Evolutionary conservation across 805 yeast genomes (phyloP).

Genomic region (Yamadazyma insecticola): DNA sequence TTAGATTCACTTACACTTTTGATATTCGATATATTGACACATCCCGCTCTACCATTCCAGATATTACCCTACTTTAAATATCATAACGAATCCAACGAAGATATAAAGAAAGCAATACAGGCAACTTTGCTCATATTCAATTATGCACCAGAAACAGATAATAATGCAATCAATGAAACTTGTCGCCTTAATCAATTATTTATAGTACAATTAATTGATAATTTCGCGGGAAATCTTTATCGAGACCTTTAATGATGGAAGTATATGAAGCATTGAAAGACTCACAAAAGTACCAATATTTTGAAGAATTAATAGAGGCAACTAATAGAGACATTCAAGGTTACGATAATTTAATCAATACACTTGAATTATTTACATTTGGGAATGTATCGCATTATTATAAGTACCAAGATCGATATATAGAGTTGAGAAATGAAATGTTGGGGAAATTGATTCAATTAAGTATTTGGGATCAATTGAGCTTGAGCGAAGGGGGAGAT

Average conservation of each 20-base stretch:
- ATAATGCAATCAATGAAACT: not conserved
- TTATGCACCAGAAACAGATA: constrained; percentile 1
- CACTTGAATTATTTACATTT: constrained; percentile 35
- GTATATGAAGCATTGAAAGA: constrained; percentile 2
- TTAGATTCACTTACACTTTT: constrained; percentile 13
- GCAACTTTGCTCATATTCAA: constrained; percentile 7
- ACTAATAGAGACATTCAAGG: not conserved
- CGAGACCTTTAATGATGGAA: constrained; percentile 14
- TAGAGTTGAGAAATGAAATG: constrained; percentile 11
- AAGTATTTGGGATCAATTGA: constrained; percentile 17
- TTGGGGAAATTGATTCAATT: constrained; percentile 23
- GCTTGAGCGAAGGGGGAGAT: constrained; percentile 8
- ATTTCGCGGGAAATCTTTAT: constrained; percentile 15
- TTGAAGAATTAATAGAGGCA: constrained; percentile 3
- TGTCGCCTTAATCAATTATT: constrained; percentile 14
- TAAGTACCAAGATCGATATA: constrained; percentile 12
- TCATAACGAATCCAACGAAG: constrained; percentile 14
- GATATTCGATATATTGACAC: constrained; percentile 10
- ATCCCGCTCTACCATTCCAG: constrained; percentile 5
- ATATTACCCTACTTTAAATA: constrained; percentile 7
- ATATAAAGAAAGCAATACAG: constrained; percentile 12
- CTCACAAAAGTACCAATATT: constrained; percentile 2
- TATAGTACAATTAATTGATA: constrained; percentile 16
- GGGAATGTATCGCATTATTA: constrained; percentile 26
- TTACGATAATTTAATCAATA: constrained; percentile 11